phyloP scores from a whole-genome alignment of 176 grass and related monocot genomes.

The Urochloa ruziziensis region DNA sequence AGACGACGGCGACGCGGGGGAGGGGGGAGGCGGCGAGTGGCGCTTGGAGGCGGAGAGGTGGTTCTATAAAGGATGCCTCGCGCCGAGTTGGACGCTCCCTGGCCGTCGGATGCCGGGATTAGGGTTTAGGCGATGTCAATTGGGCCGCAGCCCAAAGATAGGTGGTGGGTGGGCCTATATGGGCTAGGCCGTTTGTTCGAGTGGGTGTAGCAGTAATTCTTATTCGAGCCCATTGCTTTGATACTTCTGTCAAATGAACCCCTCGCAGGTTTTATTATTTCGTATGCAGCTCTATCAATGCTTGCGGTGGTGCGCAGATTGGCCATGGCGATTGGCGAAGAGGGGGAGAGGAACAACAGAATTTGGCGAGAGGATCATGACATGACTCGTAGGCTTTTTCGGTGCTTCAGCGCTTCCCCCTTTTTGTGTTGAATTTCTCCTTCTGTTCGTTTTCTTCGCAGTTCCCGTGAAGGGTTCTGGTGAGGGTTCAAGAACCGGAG shows the following conservation, averaged over 20 bases:
- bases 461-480: not conserved
- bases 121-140: conserved; percentile 35
- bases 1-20: conserved; percentile 11
- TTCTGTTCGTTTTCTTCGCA: not conserved
- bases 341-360: no score
- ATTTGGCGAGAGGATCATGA: no score
- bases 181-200: not conserved
- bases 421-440: not conserved
- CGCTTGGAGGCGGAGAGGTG: not conserved
- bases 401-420: not conserved
- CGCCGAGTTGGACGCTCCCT: not conserved
- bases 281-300: no score
- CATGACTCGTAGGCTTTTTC: no score
- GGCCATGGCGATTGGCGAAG: no score
- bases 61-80: conserved; percentile 23
- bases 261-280: not conserved
- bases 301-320: no score
- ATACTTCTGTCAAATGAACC: not conserved
- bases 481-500: not conserved
- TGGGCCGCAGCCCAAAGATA: not conserved
- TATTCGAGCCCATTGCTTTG: not conserved
- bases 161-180: not conserved
- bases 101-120: conserved; percentile 34
- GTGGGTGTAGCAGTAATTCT: not conserved
- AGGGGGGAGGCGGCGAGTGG: conserved; percentile 26